Evolutionary conservation across 2,329 filamentous ascomycete species (phyloP), one percentile per base, ranked within the genome.

Genomic region (Penicillium sp.): DNA sequence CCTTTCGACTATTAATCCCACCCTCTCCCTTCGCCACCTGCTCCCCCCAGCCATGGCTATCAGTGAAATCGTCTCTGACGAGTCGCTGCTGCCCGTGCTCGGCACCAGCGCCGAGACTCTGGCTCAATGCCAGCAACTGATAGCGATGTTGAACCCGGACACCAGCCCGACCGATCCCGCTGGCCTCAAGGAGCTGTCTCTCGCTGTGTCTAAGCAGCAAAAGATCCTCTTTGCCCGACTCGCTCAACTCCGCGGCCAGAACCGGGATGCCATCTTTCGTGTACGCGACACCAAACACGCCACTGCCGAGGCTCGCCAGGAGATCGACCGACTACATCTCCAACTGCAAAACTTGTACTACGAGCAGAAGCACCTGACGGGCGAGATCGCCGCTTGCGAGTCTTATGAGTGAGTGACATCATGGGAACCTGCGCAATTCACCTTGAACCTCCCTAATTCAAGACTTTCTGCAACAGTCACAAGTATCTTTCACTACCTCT

Each of bases 311-410:
- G 90, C 90, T 51, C 87, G 93, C 51, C 90, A 94, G 69, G 92
- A 96, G 77, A 92, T 98, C 64, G 95, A 99, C 74, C 87, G 89
- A 52, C 82, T 99, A 62, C 93, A 98, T 73, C 83, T 99, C 39
- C 91, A 96, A 72, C 83, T 99, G 57, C 94, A 98, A 77, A 99
- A 99, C 72, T 81, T 99, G 7, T 96, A 95, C 75, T 99, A 99
- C 73, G 94, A 99, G 76, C 93, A 98, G 79, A 84, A 91, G 56
- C 92, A 97, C 76, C 80, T 99, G 56, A 87, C 90, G 64, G 91
- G 91, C 51, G 95, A 99, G 78, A 98, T 99, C 62, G 82, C 86
- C 0, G 92, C 91, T 8, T 98, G 95, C 75, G 91, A 96, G 73
- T 90, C 88, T 54, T 97, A 96, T 69, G 91, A 96, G 92, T 96